These are phyloP conservation scores for Helicostylum pulchrum DNA, from an alignment of 192 early-diverging fungal genomes.

Conservation along the genomic window DNA sequence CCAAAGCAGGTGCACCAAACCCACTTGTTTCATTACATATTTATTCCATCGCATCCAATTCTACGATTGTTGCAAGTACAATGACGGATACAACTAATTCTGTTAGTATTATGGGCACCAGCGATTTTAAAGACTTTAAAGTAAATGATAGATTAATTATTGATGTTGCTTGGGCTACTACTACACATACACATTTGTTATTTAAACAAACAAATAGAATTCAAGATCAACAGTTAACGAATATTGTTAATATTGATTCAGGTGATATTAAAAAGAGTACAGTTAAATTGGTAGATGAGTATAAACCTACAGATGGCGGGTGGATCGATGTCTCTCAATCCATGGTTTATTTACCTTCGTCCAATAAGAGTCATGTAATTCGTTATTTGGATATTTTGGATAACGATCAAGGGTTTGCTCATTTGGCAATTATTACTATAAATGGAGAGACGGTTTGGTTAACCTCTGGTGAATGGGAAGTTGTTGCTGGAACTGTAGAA, in stretches of 20 bases:
- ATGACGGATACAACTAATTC: slow-evolving; percentile 23
- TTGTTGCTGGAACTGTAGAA: slow-evolving; percentile 45
- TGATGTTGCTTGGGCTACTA: slow-evolving; percentile 78
- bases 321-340: slow-evolving; percentile 68
- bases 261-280: not conserved
- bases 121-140: slow-evolving; percentile 41
- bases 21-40: slow-evolving; percentile 77
- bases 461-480: slow-evolving; percentile 69
- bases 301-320: slow-evolving; percentile 63
- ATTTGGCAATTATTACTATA: slow-evolving; percentile 63
- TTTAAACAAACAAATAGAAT: slow-evolving; percentile 86
- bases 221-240: slow-evolving; percentile 80
- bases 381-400: slow-evolving; percentile 66
- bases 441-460: slow-evolving; percentile 37
- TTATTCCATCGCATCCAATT: slow-evolving; percentile 38
- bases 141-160: slow-evolving; percentile 75
- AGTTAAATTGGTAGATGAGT: slow-evolving; percentile 52
- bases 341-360: slow-evolving; percentile 22
- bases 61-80: slow-evolving; percentile 16
- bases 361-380: slow-evolving; percentile 21
- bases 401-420: slow-evolving; percentile 59
- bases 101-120: slow-evolving; percentile 3
- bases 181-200: slow-evolving; percentile 57
- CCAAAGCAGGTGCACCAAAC: slow-evolving; percentile 87
- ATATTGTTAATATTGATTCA: slow-evolving; percentile 43